A percentile compares a stretch with the other conserved stretches of the same genome.
Conservation (phyloP, 169 alveolate species). For the Cardiosporidium cionae region DNA sequence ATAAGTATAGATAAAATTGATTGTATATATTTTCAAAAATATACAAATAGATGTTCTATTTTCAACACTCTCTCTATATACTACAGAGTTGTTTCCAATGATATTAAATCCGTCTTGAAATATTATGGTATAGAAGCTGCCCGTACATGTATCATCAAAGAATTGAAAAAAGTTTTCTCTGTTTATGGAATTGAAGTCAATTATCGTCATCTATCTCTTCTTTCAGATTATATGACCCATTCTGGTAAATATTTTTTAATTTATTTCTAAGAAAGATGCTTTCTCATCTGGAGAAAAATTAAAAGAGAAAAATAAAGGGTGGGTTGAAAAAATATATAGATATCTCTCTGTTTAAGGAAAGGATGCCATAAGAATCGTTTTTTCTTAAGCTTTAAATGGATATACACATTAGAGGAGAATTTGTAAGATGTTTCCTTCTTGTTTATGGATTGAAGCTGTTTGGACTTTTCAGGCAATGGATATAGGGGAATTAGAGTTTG, state of each 20-base stretch:
- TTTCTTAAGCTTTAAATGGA: background rate
- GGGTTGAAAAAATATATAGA: background rate
- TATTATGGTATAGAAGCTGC: conserved; percentile 98
- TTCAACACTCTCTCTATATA: background rate
- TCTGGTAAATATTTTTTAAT: conserved; percentile 81
- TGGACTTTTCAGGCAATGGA: no score
- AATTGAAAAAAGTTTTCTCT: conserved; percentile 85
- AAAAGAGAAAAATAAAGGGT: background rate
- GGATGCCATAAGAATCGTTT: background rate
- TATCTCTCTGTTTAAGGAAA: background rate
- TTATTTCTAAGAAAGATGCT: conserved; percentile 44
- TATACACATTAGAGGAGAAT: background rate
- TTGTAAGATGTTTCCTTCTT: no score
- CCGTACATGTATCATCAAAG: conserved; percentile 84
- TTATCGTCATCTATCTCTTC: conserved; percentile 87
- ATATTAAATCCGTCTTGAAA: conserved; percentile 78
- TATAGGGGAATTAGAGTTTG: no score
- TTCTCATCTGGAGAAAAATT: background rate
- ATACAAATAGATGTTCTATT: background rate
- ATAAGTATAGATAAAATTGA: background rate
- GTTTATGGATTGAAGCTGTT: no score
- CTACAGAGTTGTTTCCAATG: conserved; percentile 76
- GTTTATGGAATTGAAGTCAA: conserved; percentile 93
- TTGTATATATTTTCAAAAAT: background rate
- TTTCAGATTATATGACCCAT: conserved; percentile 94